A percentile compares a stretch with the other conserved stretches of the same genome.
Evolutionary conservation across 331 rosid genomes (phyloP).

Genomic region (Arachis monticola): DNA sequence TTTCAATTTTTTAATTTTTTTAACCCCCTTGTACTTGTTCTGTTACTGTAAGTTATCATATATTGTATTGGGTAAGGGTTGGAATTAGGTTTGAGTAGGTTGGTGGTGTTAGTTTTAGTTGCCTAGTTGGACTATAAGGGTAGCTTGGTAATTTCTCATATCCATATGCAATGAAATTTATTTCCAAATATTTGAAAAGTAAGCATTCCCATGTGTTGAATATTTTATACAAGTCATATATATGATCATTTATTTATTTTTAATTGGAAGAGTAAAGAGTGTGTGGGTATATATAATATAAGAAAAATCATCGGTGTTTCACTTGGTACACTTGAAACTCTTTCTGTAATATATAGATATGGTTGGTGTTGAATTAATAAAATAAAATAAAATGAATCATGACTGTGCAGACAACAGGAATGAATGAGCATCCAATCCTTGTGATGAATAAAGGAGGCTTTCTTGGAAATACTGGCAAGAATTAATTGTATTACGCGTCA

Average conservation of each 20-base stretch:
- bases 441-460: too few relatives aligned
- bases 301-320: too few relatives aligned
- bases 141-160: constrained; percentile 30
- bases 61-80: constrained; percentile 23
- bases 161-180: constrained; percentile 8
- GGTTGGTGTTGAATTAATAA: too few relatives aligned
- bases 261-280: background rate
- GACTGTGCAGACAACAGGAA: background rate
- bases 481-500: too few relatives aligned
- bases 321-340: too few relatives aligned
- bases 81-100: constrained; percentile 35
- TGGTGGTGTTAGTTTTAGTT: constrained; percentile 33
- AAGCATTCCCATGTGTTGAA: constrained; percentile 7
- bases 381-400: background rate
- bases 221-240: background rate
- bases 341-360: too few relatives aligned
- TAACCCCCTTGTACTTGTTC: constrained; percentile 10
- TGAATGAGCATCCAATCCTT: background rate
- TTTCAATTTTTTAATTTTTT: constrained; percentile 33
- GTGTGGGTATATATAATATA: too few relatives aligned
- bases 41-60: constrained; percentile 24
- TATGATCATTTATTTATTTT: background rate
- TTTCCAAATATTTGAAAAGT: constrained; percentile 8
- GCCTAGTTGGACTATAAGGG: constrained; percentile 30
- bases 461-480: too few relatives aligned